Evolutionary conservation across 2,329 filamentous ascomycete genomes (phyloP), one percentile per base, ranked within the genome.

Genomic region (Xylaria polymorpha): DNA sequence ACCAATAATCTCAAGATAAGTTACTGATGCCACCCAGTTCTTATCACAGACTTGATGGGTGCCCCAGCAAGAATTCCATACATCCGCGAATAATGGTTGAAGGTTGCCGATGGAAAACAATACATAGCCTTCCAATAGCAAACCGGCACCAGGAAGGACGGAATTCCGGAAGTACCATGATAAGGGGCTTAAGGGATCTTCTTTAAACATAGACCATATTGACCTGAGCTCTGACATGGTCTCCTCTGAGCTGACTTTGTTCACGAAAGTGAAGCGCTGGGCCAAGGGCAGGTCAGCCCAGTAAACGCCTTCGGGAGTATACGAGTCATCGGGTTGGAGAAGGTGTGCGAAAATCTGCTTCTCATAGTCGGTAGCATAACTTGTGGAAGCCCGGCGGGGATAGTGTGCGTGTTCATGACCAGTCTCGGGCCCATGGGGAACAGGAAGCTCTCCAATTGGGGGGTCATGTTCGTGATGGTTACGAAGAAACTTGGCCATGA

Each of bases 81-180:
- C 88, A 41, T 88, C 86, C 70, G 88, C 81, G 78, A 97, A 95
- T 12, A 98, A 86, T 4, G 94, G 92, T 77, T 92, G 90, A 72
- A 98, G 85, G 81, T 97, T 98, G 67, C 95, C 95, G 74, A 98
- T 98, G 71, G 94, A 98, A 86, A 98, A 98, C 22, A 98, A 88
- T 50, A 98, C 94, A 78, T 98, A 98, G 75, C 94, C 95, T 86
- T 98, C 95, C 35, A 98, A 88, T 79, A 94, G 91, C 61, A 98
- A 89, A 79, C 95, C 95, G 73, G 94, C 94, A 81, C 95, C 95
- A 59, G 95, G 95, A 67, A 98, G 89, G 63, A 98, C 91, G 82
- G 94, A 95, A 79, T 97, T 96, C 77, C 90, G 89, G 79, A 97
- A 91, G 81, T 98, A 98, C 86, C 91, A 96, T 29, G 86, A 84